Base-by-base conservation (phyloP, 2,329 filamentous ascomycete species). In the Verticillium zaregamsianum region DNA sequence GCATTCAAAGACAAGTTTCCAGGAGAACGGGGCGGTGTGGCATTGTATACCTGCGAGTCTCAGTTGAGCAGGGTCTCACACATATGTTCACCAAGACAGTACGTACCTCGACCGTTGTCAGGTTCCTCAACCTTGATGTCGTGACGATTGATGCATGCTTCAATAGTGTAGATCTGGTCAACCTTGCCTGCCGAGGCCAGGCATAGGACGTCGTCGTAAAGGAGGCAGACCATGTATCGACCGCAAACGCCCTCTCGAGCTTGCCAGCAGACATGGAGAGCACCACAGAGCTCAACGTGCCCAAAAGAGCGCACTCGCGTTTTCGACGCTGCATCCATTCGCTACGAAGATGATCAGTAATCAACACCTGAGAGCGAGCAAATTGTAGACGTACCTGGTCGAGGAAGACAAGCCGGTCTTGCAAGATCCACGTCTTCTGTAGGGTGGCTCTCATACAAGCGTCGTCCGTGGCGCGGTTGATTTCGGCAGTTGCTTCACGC, bases 1-100 rank as follows among this genome's bases (percentile, higher is more conserved):
- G 66, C 86, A 86, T 71, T 95, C 89, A 69, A 98, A 97, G 3
- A 92, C 82, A 12, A 97, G 70, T 72, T 98, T 99, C 94, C 93
- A 98, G 1, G 93, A 95, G 73, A 91, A 91, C 0, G 91, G 88
- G 1, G 91, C 91, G 3, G 90, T 91, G 65, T 95, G 89, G 69
- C 93, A 97, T 79, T 94, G 92, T 8, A 98, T 73, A 0, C 92
- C 93, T 96, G 64, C 55, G 56, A 23, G n/a, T 14, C 57, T 72
- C 49, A 72, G 68, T 58, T 61, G 8, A 7, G 49, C 63, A 55
- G 14, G 33, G 14, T 15, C 33, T 3, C 7, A 31, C 5, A 31
- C 6, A 28, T 11, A n/a, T n/a, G 9, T 20, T 11, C 23, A 35
- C n/a, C 9, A 3, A 12, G 54, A 40, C 62, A 63, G 67, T 45